phyloP scores from a whole-genome alignment of 768 basidiomycete species.

The Termitomyces sp. region DNA sequence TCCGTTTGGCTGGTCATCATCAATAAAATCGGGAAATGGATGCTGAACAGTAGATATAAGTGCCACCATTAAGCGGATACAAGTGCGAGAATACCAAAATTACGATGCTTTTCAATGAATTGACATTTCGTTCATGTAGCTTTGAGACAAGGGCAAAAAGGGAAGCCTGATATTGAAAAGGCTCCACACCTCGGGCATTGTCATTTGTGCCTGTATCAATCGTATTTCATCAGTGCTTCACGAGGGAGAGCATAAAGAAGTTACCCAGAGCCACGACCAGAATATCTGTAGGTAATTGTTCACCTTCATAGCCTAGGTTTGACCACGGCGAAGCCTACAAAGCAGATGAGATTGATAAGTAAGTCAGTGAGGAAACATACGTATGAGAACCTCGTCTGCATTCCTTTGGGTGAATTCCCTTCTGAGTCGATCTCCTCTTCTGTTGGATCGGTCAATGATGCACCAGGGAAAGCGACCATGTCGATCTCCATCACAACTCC shows the following conservation, averaged over 20 bases:
- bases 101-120: conserved; percentile 1
- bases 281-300: neutral
- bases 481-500: conserved; percentile 3
- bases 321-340: conserved; percentile 1
- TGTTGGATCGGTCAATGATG: conserved; percentile 1
- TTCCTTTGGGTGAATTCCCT: neutral
- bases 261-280: conserved; percentile 4
- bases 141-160: conserved; percentile 2
- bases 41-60: neutral
- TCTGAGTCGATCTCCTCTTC: neutral
- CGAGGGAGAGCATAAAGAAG: no score
- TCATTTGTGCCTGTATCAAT: conserved; percentile 3
- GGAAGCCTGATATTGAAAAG: neutral
- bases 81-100: neutral
- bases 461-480: conserved; percentile 2
- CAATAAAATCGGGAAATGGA: conserved; percentile 6
- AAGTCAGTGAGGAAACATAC: neutral
- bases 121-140: neutral
- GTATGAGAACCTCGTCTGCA: neutral
- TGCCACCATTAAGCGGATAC: neutral
- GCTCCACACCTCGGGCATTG: conserved; percentile 1
- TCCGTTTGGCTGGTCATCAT: neutral
- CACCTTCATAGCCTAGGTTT: neutral
- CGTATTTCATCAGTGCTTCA: neutral
- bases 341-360: neutral